Evolutionary conservation across 169 alveolate genomes (phyloP), one percentile per base, ranked within the genome.

Genomic region (Cryptosporidium sp.): DNA sequence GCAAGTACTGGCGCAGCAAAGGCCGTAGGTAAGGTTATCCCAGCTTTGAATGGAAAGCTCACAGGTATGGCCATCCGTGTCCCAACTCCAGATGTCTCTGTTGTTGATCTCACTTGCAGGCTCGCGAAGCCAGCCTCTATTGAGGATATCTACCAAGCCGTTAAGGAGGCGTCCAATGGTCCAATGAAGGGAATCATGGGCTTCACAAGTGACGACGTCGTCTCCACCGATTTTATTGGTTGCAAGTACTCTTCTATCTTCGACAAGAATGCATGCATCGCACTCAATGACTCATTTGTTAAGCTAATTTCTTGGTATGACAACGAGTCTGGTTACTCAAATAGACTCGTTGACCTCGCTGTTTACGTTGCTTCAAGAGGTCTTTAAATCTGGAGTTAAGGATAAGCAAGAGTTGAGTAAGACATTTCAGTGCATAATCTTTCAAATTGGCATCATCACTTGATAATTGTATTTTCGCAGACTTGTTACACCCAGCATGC

Each of bases 31-130:
- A 97, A 97, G 93, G 99, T 98, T 62, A 95, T 99, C 80, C 99
- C 99, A 39, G 98, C 95, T 51, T 91, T 98, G 55, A 97, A 98
- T 95, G 99, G 99, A 71, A 99, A 99, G 93, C 94, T 99, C 61
- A 99, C 99, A 45, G 99, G 99, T 85, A 98, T 99, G 99, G 99
- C 99, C 73, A 97, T 98, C 98, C 96, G 99, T 92, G 99, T 98
- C 48, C 99, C 99, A 68, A 97, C 98, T 84, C 95, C 98, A 84
- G 98, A 97, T 84, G 99, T 99, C 39, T 98, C 99, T 31, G 99
- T 98, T 84, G 99, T 98, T 84, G 99, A 99, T 92, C 94, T 99
- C 73, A 98, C 99, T 67, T 96, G 98, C 94, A 97, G 93, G 92
- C 96, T 98, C 84, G 96, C 95, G 84, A 98, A 97, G 92, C 98